phyloP scores from a whole-genome alignment of 2,329 filamentous ascomycete species.

The Myriosclerotinia scirpicola region DNA sequence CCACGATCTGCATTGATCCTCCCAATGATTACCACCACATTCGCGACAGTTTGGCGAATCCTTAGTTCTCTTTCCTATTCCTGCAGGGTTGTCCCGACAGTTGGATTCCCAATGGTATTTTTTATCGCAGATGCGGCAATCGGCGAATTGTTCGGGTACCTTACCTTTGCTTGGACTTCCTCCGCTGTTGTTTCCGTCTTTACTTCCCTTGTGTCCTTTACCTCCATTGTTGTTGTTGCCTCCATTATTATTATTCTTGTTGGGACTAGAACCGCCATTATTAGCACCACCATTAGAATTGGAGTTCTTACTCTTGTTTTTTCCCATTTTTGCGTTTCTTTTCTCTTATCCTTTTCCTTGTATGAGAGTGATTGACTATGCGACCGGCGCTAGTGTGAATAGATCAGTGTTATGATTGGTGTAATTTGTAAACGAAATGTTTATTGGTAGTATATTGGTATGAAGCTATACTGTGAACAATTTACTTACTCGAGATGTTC shows the following conservation, averaged over 20 bases:
- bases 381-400: neutral
- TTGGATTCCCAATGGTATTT: constrained; percentile 16
- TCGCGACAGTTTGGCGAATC: neutral
- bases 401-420: neutral
- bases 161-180: neutral
- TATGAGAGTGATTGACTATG: neutral
- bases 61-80: neutral
- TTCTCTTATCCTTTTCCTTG: neutral
- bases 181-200: neutral
- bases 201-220: neutral
- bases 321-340: neutral
- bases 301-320: neutral
- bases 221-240: neutral
- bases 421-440: neutral
- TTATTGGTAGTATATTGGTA: neutral
- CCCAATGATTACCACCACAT: constrained; percentile 18
- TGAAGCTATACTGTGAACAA: neutral
- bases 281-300: neutral
- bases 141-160: neutral
- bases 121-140: constrained; percentile 11
- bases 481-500: neutral
- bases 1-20: constrained; percentile 15
- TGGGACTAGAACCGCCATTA: neutral
- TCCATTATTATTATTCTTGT: neutral
- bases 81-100: neutral